Base-by-base conservation (phyloP, 345 rosid species). In the Citrus maxima region DNA sequence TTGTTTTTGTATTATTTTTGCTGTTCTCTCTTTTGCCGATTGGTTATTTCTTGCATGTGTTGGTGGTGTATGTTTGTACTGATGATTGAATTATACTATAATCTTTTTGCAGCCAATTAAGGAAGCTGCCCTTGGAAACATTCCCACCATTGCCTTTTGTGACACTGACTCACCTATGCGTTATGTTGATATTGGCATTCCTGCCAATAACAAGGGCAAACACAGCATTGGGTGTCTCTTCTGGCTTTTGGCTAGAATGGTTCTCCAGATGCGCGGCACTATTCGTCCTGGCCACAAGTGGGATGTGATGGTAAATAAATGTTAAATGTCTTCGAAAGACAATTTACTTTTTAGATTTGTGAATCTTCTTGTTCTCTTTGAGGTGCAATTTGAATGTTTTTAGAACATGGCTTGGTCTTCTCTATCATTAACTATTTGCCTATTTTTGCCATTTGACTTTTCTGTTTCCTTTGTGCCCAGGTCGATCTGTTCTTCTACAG, bases 181-280 rank as follows among this genome's bases (percentile, higher is more conserved):
- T 2, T 95, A 83, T 76, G 98, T 95, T 12, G 99, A 95, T 80
- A 90, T 95, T 7, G 98, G 99, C 32, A 95, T 95, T 82, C 99
- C 99, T 1, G 93, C 99, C 59, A 95, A 93, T 72, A 95, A 95
- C 90, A 95, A 95, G 83, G 99, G 99, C 24, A 95, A 95, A 80
- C 98, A 95, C 87, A 90, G 96, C 85, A 95, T 93, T 74, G 98
- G 98, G 0, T 95, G 98, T 49, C 88, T 95, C 27, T 95, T 95
- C 86, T 93, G 98, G 98, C 89, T 95, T 62, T 85, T 95, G 80
- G 98, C 98, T 18, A 91, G 98, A 67, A 95, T 95, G 99, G 99
- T 95, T 67, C 88, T 91, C 67, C 98, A 95, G 80, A 95, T 95
- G 99, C 98, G 99, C 25, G 98, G 99, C 61, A 88, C 94, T 66